Base-by-base conservation (phyloP, 306 rosid genomes). In the Psophocarpus tetragonolobus region DNA sequence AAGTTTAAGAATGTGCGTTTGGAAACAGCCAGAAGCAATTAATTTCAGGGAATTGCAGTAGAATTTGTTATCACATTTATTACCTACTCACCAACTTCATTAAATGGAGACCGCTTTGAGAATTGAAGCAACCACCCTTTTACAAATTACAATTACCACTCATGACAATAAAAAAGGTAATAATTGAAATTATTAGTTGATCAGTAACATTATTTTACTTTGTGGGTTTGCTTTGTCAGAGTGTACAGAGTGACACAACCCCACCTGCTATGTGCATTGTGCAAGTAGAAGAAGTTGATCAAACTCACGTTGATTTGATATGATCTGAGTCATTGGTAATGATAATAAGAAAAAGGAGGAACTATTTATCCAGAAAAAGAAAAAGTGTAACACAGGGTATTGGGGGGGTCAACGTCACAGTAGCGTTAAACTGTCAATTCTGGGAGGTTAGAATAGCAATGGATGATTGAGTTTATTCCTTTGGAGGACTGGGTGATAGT, bases 71-170 rank as follows among this genome's bases (percentile, higher is more conserved):
- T 30, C 26, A 36, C 79, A 86, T 83, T 86, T 81, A 83, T 81
- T 77, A 36, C 74, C 11, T 14, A 44, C 85, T 38, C 84, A 83
- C 90, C 87, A 80, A 83, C 85, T 73, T 75, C 83, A 81, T 74
- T 80, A 56, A 83, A 70, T 75, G 39, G 56, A 71, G 77, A 57
- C 81, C 44, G 56, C 27, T 38, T 27, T n/a, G 0, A 41, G 57
- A 41, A 83, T 69, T 66, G 74, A 61, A 73, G 54, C 45, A 81
- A 69, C 81, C 29, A 75, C 48, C 77, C 60, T 47, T 74, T 73
- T 42, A 32, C 36, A 2, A 2, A 41, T 61, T 15, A 1, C 53
- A 1, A 3, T 45, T 64, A 51, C 68, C 32, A 51, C 15, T 48
- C 56, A 6, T 5, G n/a, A n/a, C n/a, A n/a, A n/a, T n/a, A n/a